A percentile compares a stretch with the other conserved stretches of the same genome.
Conservation (phyloP, 805 yeast genomes). For the Blastobotrys muscicola region DNA sequence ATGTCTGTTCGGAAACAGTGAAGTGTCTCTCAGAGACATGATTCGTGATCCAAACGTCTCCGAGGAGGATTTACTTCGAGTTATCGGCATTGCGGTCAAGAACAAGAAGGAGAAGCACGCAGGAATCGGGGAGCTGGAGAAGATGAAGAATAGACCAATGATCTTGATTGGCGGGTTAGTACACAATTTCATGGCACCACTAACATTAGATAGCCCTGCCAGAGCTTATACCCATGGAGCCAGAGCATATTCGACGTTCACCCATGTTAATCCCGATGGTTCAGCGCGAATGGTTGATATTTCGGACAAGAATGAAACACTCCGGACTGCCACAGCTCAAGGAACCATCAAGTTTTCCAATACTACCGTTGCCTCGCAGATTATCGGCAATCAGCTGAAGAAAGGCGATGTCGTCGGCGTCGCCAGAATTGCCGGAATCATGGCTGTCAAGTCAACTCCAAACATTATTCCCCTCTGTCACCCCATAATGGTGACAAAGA, state of each 20-base stretch:
- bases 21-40: conserved; percentile 38
- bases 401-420: conserved; percentile 45
- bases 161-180: conserved; percentile 46
- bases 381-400: conserved; percentile 32
- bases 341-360: conserved; percentile 37
- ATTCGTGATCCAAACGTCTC: conserved; percentile 28
- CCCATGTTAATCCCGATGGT: conserved; percentile 35
- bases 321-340: conserved; percentile 35
- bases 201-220: neutral
- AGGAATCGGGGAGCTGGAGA: conserved; percentile 38
- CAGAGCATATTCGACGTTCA: conserved; percentile 13
- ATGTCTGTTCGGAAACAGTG: conserved; percentile 45
- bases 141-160: conserved; percentile 45
- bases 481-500: conserved; percentile 36
- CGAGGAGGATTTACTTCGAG: conserved; percentile 30
- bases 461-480: conserved; percentile 44
- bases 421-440: conserved; percentile 42
- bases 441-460: conserved; percentile 41
- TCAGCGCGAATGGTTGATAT: conserved; percentile 43
- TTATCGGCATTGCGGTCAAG: conserved; percentile 39
- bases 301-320: conserved; percentile 31
- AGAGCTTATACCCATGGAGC: neutral
- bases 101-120: conserved; percentile 43
- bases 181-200: neutral
- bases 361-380: conserved; percentile 24